phyloP scores from a whole-genome alignment of 1,284 basidiomycete genomes.

The Phellopilus nigrolimitatus region DNA sequence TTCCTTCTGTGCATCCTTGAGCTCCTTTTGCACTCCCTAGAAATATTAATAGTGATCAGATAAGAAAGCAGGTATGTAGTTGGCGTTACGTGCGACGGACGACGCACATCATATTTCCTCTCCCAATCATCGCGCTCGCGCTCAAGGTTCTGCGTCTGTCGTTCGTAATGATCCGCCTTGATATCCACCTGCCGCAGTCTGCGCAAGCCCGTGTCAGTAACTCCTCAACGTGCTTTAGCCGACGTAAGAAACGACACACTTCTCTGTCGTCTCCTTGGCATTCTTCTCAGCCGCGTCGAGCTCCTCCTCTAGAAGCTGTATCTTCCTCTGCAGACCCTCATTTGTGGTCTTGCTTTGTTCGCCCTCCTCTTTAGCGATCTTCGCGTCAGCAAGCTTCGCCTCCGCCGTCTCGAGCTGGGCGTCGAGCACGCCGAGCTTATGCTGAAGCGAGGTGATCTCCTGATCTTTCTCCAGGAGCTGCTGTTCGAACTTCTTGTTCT shows the following conservation, averaged over 20 bases:
- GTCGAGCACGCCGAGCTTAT: constrained; percentile 72
- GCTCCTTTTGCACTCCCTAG: constrained; percentile 76
- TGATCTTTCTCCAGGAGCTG: constrained; percentile 82
- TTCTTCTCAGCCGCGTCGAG: constrained; percentile 96
- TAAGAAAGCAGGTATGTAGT: constrained; percentile 3
- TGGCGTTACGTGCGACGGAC: constrained; percentile 3
- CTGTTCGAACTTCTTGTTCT: constrained; percentile 84
- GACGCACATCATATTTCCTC: constrained; percentile 85
- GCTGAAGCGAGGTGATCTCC: constrained; percentile 79
- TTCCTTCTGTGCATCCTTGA: constrained; percentile 74
- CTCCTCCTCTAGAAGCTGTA: constrained; percentile 92
- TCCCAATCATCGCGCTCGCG: constrained; percentile 94
- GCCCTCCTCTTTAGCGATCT: constrained; percentile 66
- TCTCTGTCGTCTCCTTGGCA: constrained; percentile 94
- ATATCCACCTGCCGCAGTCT: constrained; percentile 97
- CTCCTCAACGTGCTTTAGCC: constrained; percentile 1
- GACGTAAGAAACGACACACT: constrained; percentile 45
- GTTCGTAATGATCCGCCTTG: constrained; percentile 98
- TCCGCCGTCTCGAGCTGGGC: constrained; percentile 76
- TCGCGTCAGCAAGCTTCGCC: constrained; percentile 65
- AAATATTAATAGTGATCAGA: constrained; percentile 18
- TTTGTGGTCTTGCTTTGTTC: constrained; percentile 72
- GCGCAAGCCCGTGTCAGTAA: constrained; percentile 9
- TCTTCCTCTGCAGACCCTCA: constrained; percentile 81
- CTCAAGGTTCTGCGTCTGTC: constrained; percentile 83